A percentile compares a stretch with the other conserved stretches of the same genome.
Evolutionary conservation across 208 protist genomes (phyloP).

Genomic region (Acanthamoeba healyi): DNA sequence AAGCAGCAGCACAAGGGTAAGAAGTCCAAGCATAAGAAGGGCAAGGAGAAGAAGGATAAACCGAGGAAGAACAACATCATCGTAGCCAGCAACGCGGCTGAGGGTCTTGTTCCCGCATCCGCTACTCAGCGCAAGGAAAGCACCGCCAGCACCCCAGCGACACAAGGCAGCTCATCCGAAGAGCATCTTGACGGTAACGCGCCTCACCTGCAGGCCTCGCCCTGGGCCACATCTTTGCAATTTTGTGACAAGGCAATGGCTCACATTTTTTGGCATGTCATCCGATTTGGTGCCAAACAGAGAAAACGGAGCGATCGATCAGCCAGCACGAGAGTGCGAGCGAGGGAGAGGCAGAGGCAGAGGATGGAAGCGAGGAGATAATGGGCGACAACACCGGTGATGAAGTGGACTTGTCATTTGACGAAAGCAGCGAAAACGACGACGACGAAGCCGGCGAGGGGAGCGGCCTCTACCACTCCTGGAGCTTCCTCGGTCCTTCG

Average conservation of each 20-base stretch:
- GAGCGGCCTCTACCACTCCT: conserved; percentile 15
- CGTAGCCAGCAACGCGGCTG: neutral
- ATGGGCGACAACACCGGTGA: conserved; percentile 43
- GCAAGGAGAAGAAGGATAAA: neutral
- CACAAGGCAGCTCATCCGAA: neutral
- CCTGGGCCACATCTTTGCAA: neutral
- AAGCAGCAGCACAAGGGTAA: neutral
- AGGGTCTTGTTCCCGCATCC: neutral
- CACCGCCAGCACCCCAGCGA: too few species aligned
- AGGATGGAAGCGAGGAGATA: neutral
- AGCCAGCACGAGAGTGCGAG: neutral
- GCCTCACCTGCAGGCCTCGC: neutral
- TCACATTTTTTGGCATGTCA: neutral
- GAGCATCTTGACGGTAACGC: neutral
- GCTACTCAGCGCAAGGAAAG: neutral
- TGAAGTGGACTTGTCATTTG: conserved; percentile 22
- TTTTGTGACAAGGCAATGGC: too few species aligned
- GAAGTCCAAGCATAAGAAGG: conserved; percentile 19
- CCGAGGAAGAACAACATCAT: neutral
- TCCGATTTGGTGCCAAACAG: neutral
- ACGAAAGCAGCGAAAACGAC: neutral
- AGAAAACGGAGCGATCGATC: neutral
- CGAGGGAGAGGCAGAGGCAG: neutral
- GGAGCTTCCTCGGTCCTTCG: neutral
- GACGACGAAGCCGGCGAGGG: neutral